Evolutionary conservation across 495 filamentous ascomycete genomes (phyloP).

Genomic region (Glonium stellatum): DNA sequence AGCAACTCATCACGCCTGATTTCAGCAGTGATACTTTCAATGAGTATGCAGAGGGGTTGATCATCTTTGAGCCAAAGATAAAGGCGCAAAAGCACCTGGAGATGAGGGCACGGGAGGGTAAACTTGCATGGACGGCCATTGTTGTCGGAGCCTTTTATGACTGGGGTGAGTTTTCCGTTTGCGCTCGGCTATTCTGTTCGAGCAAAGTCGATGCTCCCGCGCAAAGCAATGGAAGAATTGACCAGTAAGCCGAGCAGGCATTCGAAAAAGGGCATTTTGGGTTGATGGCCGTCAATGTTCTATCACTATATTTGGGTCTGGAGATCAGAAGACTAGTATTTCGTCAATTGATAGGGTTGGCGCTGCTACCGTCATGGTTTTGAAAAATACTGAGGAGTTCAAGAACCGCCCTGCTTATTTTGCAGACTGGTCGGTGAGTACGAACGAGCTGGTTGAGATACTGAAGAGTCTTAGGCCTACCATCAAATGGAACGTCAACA

Average conservation of each 20-base stretch:
- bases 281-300: constrained; percentile 3
- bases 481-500: background rate
- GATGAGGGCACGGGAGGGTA: background rate
- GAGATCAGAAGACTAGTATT: constrained; percentile 5
- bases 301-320: constrained; percentile 2
- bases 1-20: constrained; percentile 6
- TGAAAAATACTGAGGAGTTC: background rate
- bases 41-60: background rate
- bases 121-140: constrained; percentile 3
- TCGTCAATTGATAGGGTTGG: background rate
- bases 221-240: background rate
- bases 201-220: background rate
- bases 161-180: background rate
- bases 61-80: constrained; percentile 1
- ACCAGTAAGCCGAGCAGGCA: background rate
- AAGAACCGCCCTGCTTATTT: constrained; percentile 7
- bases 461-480: background rate
- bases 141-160: constrained; percentile 11
- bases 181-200: too few species aligned
- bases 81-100: constrained; percentile 2
- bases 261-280: constrained; percentile 6
- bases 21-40: constrained; percentile 9
- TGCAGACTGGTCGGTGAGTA: background rate
- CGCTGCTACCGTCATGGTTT: background rate
- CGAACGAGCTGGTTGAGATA: background rate